Evolutionary conservation across 805 yeast genomes (phyloP), one percentile per base, ranked within the genome.

Genomic region (Metschnikowia chrysomelidarum): DNA sequence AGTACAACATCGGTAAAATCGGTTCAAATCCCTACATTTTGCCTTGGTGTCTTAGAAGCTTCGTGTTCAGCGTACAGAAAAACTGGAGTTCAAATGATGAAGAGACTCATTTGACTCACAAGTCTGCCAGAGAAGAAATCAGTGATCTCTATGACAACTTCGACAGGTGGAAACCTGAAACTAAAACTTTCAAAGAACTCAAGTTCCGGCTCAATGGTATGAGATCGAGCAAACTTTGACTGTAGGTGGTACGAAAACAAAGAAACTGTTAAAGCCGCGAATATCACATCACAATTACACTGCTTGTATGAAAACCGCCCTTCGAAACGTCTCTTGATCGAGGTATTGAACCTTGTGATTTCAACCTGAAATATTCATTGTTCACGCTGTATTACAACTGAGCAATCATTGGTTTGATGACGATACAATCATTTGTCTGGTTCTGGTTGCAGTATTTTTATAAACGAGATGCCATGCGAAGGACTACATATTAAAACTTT

Each of bases 41-140:
- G 24, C 98, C 98, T 1, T 91, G 97, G 96, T 84, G 94, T 50
- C 75, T 88, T 63, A 65, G 96, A 27, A 96, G 96, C 0, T 63
- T 91, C 14, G 27, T 47, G 19, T 80, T 76, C 45, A 95, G 67
- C 46, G 72, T 81, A 0, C 73, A 71, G 39, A 68, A 57, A 43
- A 72, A 67, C 43, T 62, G 70, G 60, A 67, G 74, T 14, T 26
- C 27, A 8, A 27, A 21, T 5, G 20, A 12, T 58, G 57, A 31
- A 79, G 79, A 9, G 64, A 60, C 59, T 27, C 55, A 50, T 44
- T 34, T 53, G 34, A 28, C 60, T 46, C 22, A 14, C 2, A 27
- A 54, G 34, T 58, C 59, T 24, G 75, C 69, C 27, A 54, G 67
- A n/a, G 64, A 67, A 8, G 87, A 84, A 41, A 75, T 87, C 17